Evolutionary conservation across 345 rosid genomes (phyloP), one percentile per base, ranked within the genome.

Genomic region (Combretum micranthum): DNA sequence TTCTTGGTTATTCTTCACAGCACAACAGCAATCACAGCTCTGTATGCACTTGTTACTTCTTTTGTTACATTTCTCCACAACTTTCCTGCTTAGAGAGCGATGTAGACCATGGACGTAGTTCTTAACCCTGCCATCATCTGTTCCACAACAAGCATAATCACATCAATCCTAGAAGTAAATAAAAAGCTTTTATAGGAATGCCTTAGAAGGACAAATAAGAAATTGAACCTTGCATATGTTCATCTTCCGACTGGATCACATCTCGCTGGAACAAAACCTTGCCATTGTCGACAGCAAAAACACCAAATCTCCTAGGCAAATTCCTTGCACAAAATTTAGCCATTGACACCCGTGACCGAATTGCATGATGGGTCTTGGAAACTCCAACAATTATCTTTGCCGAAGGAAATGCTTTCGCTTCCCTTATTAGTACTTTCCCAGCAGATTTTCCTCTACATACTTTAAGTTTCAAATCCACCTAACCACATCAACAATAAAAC

Each of bases 391-490:
- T 64, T 45, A 92, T 26, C 77, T 80, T 82, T 18, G 84, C 73
- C 2, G 85, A 84, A 53, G 81, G 74, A 42, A 54, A 74, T 0
- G 81, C 65, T 61, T 78, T 85, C 26, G 85, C 93, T 73, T 92
- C 98, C 63, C 76, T 81, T 4, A 88, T 94, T 51, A 92, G 67
- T 56, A 79, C 72, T 65, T 85, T 83, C 70, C 63, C 71, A 22
- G 67, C 86, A 11, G 95, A 83, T 50, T 72, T 62, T 46, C 98
- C 98, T 73, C 87, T 78, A 60, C 89, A 86, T 42, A 92, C 82
- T 76, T 88, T 86, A 19, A 92, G 48, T 79, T 92, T 92, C 77
- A 92, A 88, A 77, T 92, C 91, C 9, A 92, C 90, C 98, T 92
- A 75, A 37, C 56, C 14, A 39, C 50, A 13, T 8, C 22, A 45